These are phyloP conservation scores for Erodium texanum DNA, from an alignment of 441 rosid genomes.

Conservation along the genomic window DNA sequence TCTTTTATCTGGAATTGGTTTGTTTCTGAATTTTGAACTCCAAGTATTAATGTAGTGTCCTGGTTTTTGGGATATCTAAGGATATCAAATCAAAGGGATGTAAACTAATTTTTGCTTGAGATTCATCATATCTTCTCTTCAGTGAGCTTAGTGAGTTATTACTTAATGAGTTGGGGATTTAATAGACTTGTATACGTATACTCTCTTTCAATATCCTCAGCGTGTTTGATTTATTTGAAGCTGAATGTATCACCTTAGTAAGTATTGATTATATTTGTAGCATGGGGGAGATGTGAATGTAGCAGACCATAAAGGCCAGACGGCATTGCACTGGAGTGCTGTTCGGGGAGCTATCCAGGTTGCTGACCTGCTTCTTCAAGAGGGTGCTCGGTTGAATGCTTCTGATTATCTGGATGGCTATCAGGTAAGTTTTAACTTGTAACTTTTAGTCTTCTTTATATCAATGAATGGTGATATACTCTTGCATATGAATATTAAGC, in stretches of 20 bases:
- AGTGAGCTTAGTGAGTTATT: not conserved
- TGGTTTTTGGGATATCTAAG: no score
- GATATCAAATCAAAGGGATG: no score
- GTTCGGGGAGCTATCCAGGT: conserved; percentile 84
- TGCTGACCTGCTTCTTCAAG: conserved; percentile 72
- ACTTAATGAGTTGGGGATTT: no score
- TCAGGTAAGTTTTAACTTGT: conserved; percentile 45
- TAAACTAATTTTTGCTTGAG: not conserved
- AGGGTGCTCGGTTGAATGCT: conserved; percentile 66
- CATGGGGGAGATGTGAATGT: conserved; percentile 87
- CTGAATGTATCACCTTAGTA: no score
- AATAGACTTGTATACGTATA: no score
- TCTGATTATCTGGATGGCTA: conserved; percentile 80
- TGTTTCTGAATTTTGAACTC: no score
- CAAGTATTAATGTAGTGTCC: no score
- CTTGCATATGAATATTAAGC: conserved; percentile 2
- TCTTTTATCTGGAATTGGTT: no score
- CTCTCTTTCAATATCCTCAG: no score
- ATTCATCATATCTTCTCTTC: not conserved
- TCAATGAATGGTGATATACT: conserved; percentile 5
- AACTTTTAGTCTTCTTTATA: conserved; percentile 11
- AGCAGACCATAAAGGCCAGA: conserved; percentile 84
- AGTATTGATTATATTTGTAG: conserved; percentile 34
- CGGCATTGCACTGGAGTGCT: conserved; percentile 99
- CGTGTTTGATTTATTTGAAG: no score